Conservation (phyloP, 139 green algal genomes). For the Chlorella sp. region DNA sequence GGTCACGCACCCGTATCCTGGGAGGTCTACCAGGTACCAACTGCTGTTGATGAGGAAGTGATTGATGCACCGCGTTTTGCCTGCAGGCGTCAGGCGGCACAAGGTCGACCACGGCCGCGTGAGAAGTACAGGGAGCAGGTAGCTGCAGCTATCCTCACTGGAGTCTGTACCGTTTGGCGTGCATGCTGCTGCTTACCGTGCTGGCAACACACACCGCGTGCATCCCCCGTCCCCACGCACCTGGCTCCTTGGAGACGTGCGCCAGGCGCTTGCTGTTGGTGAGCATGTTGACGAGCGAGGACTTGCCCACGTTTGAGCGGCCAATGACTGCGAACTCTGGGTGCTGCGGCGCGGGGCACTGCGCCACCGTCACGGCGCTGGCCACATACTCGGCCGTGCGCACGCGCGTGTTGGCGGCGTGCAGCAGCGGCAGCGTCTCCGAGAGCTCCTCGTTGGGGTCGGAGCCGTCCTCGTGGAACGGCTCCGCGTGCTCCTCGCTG, state of each 20-base stretch:
- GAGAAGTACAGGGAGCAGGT: no score
- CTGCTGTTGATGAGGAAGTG: conserved; percentile 94
- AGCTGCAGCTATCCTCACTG: no score
- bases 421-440: background rate
- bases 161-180: no score
- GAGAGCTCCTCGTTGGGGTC: background rate
- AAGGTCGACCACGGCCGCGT: no score
- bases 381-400: conserved; percentile 55
- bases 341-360: conserved; percentile 35
- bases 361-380: conserved; percentile 39
- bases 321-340: conserved; percentile 96
- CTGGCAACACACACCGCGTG: no score
- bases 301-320: conserved; percentile 95
- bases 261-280: conserved; percentile 73
- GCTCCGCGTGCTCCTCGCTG: background rate
- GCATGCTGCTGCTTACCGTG: no score
- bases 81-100: conserved; percentile 41
- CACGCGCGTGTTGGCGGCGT: background rate
- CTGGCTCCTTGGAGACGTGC: conserved; percentile 88
- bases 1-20: conserved; percentile 85
- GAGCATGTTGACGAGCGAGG: conserved; percentile 94
- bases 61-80: conserved; percentile 94
- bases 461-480: background rate
- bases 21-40: conserved; percentile 96
- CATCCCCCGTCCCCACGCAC: conserved; percentile 29